phyloP scores from a whole-genome alignment of 163 green algal species.

The Scenedesmus sp. region DNA sequence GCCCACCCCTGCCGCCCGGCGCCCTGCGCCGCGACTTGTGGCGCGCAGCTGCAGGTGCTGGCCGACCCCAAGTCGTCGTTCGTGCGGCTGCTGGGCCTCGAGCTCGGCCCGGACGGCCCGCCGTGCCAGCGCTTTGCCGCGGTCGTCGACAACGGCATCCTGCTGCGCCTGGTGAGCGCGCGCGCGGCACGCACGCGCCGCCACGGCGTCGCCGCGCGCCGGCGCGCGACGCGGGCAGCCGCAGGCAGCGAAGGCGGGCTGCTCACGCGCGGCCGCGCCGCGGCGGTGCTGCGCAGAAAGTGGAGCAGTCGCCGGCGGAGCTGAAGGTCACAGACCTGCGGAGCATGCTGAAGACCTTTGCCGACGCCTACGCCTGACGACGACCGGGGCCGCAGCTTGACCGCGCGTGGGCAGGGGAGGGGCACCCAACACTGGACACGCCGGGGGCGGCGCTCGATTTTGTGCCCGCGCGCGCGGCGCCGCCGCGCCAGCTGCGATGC shows the following conservation, averaged over 20 bases:
- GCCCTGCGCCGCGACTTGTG: too few species aligned
- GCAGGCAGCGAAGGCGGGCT: too few species aligned
- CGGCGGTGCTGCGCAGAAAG: constrained; percentile 54
- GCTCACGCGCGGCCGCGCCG: neutral
- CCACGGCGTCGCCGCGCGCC: too few species aligned
- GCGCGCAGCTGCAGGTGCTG: constrained; percentile 49
- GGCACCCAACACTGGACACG: too few species aligned
- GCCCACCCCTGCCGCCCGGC: too few species aligned
- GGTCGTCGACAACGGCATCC: constrained; percentile 81
- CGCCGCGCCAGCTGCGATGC: too few species aligned
- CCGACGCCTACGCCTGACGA: constrained; percentile 28
- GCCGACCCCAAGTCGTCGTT: constrained; percentile 60
- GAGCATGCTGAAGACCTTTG: constrained; percentile 59
- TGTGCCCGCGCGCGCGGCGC: too few species aligned
- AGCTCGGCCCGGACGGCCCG: constrained; percentile 53
- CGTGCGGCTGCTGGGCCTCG: constrained; percentile 63
- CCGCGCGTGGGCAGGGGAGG: too few species aligned
- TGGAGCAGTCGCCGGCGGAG: constrained; percentile 67
- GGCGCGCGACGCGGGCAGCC: too few species aligned
- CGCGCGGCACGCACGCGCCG: too few species aligned
- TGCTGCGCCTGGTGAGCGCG: constrained; percentile 85
- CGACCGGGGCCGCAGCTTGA: too few species aligned
- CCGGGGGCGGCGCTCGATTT: too few species aligned
- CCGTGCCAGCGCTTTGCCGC: constrained; percentile 79
- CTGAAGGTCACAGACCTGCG: constrained; percentile 67